Base-by-base conservation (phyloP, 2,329 filamentous ascomycete species). In the Ophiostoma himal-ulmi region DNA sequence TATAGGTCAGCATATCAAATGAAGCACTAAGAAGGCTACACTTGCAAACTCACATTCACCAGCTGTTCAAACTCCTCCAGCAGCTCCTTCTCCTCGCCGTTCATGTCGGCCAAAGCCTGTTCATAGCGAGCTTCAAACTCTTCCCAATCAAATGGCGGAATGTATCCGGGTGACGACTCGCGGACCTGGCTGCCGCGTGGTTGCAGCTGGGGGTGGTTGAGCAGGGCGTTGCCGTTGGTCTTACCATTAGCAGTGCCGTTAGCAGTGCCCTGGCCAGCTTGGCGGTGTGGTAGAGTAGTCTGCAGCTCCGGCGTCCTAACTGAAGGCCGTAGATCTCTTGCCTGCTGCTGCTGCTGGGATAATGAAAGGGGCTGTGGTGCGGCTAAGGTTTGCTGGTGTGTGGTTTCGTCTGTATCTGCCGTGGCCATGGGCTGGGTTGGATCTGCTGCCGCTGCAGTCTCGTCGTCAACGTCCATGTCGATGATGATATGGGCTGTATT, bases 91-190 rank as follows among this genome's bases (percentile, higher is more conserved):
- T 97, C 93, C 1, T 88, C 81, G 1, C 82, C 81, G 68, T 88
- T 85, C 44, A 89, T 86, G 57, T 88, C 83, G 17, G 82, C 79
- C 75, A 96, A 85, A 22, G 87, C 88, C 69, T 85, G 81, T 71
- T 89, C 83, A 75, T 93, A 96, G 60, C 87, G 86, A 1, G 81
- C 77, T 78, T 93, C 85, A 41, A 97, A 89, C n/a, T 89, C 85
- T 2, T 89, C 82, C 93, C 93, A 97, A 79, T 94, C 87, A 76
- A 91, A 93, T 0, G 76, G 80, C 69, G 65, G 81, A 79, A 72
- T 92, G 80, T 69, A 79, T 22, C 83, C 83, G 0, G 85, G 83
- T 1, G 62, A 65, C 20, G 62, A 39, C 34, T 68, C 68, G 6
- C 41, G 66, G 7, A 54, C 57, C 34, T 70, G 70, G 39, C 68